Base-by-base conservation (phyloP, 192 early-diverging fungal genomes). In the Entomortierella beljakovae region DNA sequence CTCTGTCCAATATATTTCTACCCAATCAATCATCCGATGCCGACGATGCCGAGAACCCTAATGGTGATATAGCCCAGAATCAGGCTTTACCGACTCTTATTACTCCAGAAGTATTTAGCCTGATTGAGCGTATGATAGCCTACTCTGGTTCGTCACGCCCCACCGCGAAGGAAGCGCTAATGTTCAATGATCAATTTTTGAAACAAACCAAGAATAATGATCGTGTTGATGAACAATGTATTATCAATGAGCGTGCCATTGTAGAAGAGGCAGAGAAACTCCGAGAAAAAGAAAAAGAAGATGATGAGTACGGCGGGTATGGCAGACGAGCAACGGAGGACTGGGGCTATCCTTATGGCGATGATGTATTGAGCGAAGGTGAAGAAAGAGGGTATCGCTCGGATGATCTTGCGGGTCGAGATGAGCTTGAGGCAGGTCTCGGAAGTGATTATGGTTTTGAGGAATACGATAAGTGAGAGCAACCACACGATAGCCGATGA, bases 71-170 rank as follows among this genome's bases (percentile, higher is more conserved):
- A 9, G 37, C 37, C 6, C 15, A 46, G 4, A 46, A 11, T 10
- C 3, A 46, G 46, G 9, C 28, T 18, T 9, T 6, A 51, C 43
- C 71, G 26, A 51, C 53, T 3, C 23, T 61, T 28, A 58, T 75
- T 18, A 62, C 72, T 11, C 15, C 23, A 22, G 60, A 31, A 2
- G 33, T 66, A 20, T 69, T 77, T 23, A 48, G 52, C 20, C 28
- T 79, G 49, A 70, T 79, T 40, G 75, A 79, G 46, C 15, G 26
- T 2, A 48, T 79, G 67, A 28, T 79, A 33, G 23, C 49, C 0
- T 79, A 70, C 48, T 79, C 75, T 28, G 55, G 67, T 15, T 7
- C 66, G 2, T 28, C 28, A 43, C 66, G 75, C 15, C 59, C 68
- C 0, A 54, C 67, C 18, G 75, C 75, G 5, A 40, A 25, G 13